A percentile compares a stretch with the other conserved stretches of the same genome.
Evolutionary conservation across 495 filamentous ascomycete species (phyloP).

Genomic region (Aspergillus biplanus): DNA sequence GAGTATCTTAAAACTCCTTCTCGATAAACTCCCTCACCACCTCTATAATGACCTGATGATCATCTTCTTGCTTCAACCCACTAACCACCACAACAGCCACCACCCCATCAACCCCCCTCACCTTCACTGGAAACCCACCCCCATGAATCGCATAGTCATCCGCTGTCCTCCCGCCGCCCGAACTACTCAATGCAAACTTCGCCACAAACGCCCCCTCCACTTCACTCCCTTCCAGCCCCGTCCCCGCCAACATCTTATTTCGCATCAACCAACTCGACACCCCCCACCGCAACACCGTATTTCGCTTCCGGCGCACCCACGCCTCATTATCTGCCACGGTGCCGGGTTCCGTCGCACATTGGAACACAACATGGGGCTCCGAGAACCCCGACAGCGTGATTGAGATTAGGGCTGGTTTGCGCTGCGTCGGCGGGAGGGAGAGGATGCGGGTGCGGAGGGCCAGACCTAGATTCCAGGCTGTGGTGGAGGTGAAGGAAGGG

Average conservation of each 20-base stretch:
- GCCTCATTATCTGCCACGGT: constrained; percentile 64
- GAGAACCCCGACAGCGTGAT: constrained; percentile 60
- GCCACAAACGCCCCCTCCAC: constrained; percentile 61
- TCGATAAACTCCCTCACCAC: constrained; percentile 41
- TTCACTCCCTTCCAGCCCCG: constrained; percentile 31
- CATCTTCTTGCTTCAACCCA: constrained; percentile 76
- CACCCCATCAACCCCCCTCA: constrained; percentile 70
- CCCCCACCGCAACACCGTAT: constrained; percentile 72
- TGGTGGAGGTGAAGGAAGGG: constrained; percentile 62
- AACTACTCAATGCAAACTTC: constrained; percentile 56
- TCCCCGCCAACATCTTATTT: constrained; percentile 51
- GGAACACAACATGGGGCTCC: constrained; percentile 61
- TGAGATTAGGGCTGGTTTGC: constrained; percentile 63
- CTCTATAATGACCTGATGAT: constrained; percentile 69
- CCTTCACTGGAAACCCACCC: constrained; percentile 70
- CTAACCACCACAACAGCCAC: constrained; percentile 75
- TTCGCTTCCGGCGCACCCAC: constrained; percentile 65
- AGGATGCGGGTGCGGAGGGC: constrained; percentile 65
- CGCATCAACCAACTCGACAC: constrained; percentile 67
- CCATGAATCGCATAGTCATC: constrained; percentile 76
- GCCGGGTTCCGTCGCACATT: constrained; percentile 57
- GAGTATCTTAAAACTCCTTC: constrained; percentile 6
- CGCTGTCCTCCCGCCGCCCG: constrained; percentile 46
- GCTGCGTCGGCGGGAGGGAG: constrained; percentile 46
- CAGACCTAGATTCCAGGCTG: constrained; percentile 68